A percentile compares a stretch with the other conserved stretches of the same genome.
Evolutionary conservation across 2,329 filamentous ascomycete genomes (phyloP).

Genomic region (Ceratocystis colombiana): DNA sequence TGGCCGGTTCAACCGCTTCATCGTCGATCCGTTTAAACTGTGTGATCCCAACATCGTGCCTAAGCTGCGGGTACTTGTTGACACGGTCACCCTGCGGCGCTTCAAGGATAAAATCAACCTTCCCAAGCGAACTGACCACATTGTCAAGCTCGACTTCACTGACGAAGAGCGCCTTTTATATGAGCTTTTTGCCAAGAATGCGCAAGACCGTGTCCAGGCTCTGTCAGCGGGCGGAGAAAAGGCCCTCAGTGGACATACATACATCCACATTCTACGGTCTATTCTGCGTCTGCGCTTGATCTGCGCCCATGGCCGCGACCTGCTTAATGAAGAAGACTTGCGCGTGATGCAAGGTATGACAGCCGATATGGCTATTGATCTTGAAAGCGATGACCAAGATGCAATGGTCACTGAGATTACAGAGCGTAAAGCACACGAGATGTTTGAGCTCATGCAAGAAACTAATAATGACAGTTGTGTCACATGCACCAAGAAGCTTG

Average conservation of each 20-base stretch:
- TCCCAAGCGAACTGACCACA: constrained; percentile 60
- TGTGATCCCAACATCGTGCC: constrained; percentile 75
- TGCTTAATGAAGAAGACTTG: constrained; percentile 75
- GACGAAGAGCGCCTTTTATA: constrained; percentile 67
- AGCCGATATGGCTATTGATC: constrained; percentile 75
- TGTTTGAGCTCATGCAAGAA: constrained; percentile 74
- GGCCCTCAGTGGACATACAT: constrained; percentile 71
- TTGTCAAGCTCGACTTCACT: constrained; percentile 65
- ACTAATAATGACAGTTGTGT: constrained; percentile 66
- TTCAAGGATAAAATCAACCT: constrained; percentile 86
- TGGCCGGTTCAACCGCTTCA: constrained; percentile 64
- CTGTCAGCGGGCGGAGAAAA: constrained; percentile 52
- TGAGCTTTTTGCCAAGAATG: constrained; percentile 72
- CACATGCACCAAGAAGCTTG: constrained; percentile 57
- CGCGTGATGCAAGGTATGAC: constrained; percentile 69
- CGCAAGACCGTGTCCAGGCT: constrained; percentile 66
- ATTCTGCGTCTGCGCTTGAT: constrained; percentile 83
- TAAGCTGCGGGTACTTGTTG: constrained; percentile 78
- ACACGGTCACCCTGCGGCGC: constrained; percentile 85
- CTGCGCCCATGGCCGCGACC: constrained; percentile 86
- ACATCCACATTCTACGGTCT: constrained; percentile 84
- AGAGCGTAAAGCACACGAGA: constrained; percentile 69
- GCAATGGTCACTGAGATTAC: constrained; percentile 45
- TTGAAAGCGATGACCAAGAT: constrained; percentile 66
- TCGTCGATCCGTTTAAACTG: constrained; percentile 75